Evolutionary conservation across 2,329 filamentous ascomycete genomes (phyloP), one percentile per base, ranked within the genome.

Genomic region (Pestalotiopsis sp.): DNA sequence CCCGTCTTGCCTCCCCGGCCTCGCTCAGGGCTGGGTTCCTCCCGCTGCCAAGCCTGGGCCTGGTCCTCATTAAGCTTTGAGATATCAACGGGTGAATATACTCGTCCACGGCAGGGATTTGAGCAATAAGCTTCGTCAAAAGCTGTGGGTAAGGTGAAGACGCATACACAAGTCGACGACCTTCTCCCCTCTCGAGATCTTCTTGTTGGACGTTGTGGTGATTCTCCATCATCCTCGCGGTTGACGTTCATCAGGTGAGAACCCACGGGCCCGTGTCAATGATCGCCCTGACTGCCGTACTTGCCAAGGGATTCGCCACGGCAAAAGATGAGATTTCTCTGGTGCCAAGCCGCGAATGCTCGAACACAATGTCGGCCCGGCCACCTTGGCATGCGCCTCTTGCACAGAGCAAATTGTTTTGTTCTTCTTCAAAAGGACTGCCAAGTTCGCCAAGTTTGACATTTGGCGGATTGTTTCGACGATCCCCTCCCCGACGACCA

Each of bases 241-340:
- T 17, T 17, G 20, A 52, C 17, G 45, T 9, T 9, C 45, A 52
- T 17, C 17, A 7, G 17, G 17, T 52, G 17, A 9, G 14, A 17
- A 52, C 14, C 45, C 45, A 25, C 20, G 27, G 17, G 4, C n/a
- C 59, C 59, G 36, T 61, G 59, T 20, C 31, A n/a, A 38, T 40
- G 59, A 61, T 61, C 59, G 31, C 27, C 59, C 36, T 40, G 13
- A 61, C 59, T 61, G 59, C 59, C 59, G 59, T 40, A 36, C 59
- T 61, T 61, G 59, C 27, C 59, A 61, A 61, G 31, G 59, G n/a
- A 13, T 12, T 40, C 36, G 36, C 36, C 17, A 17, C 59, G 59
- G 59, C 6, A 38, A 13, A 20, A 36, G 36, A 61, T 20, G 9
- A 20, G 3, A 36, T 27, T 36, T 61, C 27, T 36, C 36, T 17